These are phyloP conservation scores for Benincasa hispida DNA, from an alignment of 306 rosid genomes.

Conservation along the genomic window DNA sequence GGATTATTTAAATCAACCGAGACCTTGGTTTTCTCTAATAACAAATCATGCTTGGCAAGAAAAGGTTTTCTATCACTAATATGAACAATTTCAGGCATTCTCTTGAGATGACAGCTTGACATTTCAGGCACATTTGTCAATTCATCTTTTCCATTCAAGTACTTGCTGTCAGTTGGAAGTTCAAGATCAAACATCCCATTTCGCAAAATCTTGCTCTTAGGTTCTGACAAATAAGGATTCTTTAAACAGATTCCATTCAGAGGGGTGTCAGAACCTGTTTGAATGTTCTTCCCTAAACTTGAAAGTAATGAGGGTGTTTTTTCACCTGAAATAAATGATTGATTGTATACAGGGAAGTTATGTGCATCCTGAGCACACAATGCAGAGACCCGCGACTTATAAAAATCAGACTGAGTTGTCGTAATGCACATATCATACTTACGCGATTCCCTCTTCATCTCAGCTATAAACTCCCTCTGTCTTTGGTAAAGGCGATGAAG, in stretches of 20 bases:
- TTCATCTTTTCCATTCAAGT: conserved; percentile 40
- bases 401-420: conserved; percentile 29
- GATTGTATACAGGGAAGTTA: conserved; percentile 16
- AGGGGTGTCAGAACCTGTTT: conserved; percentile 14
- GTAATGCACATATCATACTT: conserved; percentile 19
- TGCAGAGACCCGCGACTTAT: conserved; percentile 18
- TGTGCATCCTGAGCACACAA: conserved; percentile 17
- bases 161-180: conserved; percentile 54
- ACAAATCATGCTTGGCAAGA: conserved; percentile 11
- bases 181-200: conserved; percentile 64
- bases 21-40: conserved; percentile 12
- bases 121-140: conserved; percentile 17
- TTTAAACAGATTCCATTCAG: conserved; percentile 11
- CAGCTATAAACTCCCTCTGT: conserved; percentile 66
- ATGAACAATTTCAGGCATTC: conserved; percentile 22
- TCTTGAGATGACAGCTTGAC: conserved; percentile 23
- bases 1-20: conserved; percentile 32
- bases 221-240: conserved; percentile 13
- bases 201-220: conserved; percentile 36
- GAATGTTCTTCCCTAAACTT: conserved; percentile 24
- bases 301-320: conserved; percentile 21
- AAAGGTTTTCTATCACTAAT: conserved; percentile 15
- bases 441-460: conserved; percentile 29
- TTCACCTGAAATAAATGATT: conserved; percentile 19
- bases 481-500: conserved; percentile 70